Evolutionary conservation across 75 land plant species (phyloP), one percentile per base, ranked within the genome.

Genomic region (Pinus albicaulis): DNA sequence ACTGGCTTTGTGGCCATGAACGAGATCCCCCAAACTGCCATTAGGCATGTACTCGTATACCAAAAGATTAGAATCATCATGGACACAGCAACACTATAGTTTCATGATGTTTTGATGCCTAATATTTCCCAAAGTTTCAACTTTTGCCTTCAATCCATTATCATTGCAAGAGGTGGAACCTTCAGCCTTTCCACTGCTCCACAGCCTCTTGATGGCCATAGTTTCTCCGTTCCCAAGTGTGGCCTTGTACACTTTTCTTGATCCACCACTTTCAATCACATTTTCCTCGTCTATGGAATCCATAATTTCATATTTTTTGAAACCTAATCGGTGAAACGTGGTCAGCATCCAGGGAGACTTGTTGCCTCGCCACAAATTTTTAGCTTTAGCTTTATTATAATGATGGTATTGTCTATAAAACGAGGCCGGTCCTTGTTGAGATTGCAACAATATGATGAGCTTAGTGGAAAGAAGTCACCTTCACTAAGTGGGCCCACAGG

Each of bases 41-140:
- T 94, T 94, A 12, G 89, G 85, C 97, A 94, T 94, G 80, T 89
- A 94, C 41, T 94, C 98, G 17, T 94, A 94, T 15, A 90, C 95
- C 70, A 95, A 80, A 52, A 92, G 89, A 81, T 91, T 93, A 77
- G 88, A 77, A 71, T 87, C 86, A 55, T 58, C 72, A 23, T 77
- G 76, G 16, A 81, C 71, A 79, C 86, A 95, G 68, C 92, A 87
- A 69, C 95, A 95, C 85, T 88, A 90, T 22, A 95, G 63, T 77
- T 91, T 95, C 22, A 95, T 92, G 53, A 95, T 95, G 81, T 92
- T 92, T 77, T 86, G 91, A 75, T 95, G 98, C 57, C 98, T 79
- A 4, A 95, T 86, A 76, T 87, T 91, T 36, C 98, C 98, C 76
- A 95, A 72, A 2, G 93, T 93, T 52, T 80, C 83, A 6, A 95